Evolutionary conservation across 257 asterid species (phyloP), one percentile per base, ranked within the genome.

Genomic region (Solanum sejunctum): DNA sequence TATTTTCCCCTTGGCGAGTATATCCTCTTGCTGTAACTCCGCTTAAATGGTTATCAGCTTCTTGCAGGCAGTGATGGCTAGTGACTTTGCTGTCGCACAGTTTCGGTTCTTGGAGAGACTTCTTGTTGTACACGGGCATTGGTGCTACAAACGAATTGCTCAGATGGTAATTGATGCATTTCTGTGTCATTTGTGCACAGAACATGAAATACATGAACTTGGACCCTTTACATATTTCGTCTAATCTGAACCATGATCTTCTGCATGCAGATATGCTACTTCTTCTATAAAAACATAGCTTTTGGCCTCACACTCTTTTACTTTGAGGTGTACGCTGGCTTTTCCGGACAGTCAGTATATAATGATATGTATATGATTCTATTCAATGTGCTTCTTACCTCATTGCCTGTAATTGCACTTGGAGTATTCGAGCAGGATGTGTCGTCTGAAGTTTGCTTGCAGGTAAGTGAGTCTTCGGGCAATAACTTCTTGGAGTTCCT

Each of bases 101-200:
- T 97, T 97, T 84, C 97, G 91, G 77, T 97, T 97, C 88, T 90
- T 97, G 85, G 99, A 97, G 94, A 94, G 99, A 87, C 99, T 97
- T 90, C 91, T 97, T 82, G 99, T 97, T 18, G 92, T 97, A 28
- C 99, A 97, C 84, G 99, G 99, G 39, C 99, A 97, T 88, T 97
- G 99, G 99, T 97, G 99, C 89, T 97, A 97, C 96, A 94, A 95
- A 88, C 93, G 99, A 90, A 97, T 97, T 43, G 98, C 98, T 86
- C 99, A 97, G 91, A 97, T 97, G 99, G 99, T 97, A 92, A 91
- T 86, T 80, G 61, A 60, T 58, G 21, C 18, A 63, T 83, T 54
- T 83, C 49, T 36, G 84, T 72, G 86, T 89, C 64, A 9, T 73
- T 75, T 64, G 71, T 70, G 82, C 61, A 69, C 32, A 49, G 39